Conservation (phyloP, 352 stramenopile species). For the Globisporangium spiculum region DNA sequence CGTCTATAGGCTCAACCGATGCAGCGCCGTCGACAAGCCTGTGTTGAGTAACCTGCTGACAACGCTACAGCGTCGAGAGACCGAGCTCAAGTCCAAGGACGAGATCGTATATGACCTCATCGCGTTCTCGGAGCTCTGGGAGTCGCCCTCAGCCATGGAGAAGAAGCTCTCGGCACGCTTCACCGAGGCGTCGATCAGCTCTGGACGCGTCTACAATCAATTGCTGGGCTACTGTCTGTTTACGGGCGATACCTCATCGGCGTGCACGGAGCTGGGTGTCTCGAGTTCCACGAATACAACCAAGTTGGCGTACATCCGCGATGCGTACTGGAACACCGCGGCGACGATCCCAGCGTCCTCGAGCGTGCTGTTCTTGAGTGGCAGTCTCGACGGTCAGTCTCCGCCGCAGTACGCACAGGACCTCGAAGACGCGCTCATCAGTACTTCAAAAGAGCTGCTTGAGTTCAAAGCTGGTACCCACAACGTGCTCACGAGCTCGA, state of each 20-base stretch:
- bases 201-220: conserved; percentile 38
- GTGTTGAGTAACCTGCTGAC: conserved; percentile 41
- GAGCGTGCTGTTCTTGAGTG: conserved; percentile 56
- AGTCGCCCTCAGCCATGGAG: conserved; percentile 43
- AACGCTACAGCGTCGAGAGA: conserved; percentile 17
- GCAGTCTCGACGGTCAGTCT: conserved; percentile 41
- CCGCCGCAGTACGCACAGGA: conserved; percentile 40
- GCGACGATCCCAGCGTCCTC: conserved; percentile 29
- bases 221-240: conserved; percentile 65
- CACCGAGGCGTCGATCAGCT: conserved; percentile 40
- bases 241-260: conserved; percentile 32
- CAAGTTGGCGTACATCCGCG: conserved; percentile 36
- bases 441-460: conserved; percentile 45
- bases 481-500: conserved; percentile 35
- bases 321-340: conserved; percentile 28
- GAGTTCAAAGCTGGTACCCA: conserved; percentile 36
- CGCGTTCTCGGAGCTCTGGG: conserved; percentile 77
- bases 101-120: conserved; percentile 60
- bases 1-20: conserved; percentile 56
- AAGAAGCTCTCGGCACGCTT: conserved; percentile 44
- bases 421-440: conserved; percentile 35
- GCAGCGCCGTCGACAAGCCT: conserved; percentile 34
- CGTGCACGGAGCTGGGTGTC: conserved; percentile 30
- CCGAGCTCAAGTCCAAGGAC: conserved; percentile 12
- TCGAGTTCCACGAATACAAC: conserved; percentile 7